Evolutionary conservation across 2,329 filamentous ascomycete genomes (phyloP).

Genomic region (Nemania sp.): DNA sequence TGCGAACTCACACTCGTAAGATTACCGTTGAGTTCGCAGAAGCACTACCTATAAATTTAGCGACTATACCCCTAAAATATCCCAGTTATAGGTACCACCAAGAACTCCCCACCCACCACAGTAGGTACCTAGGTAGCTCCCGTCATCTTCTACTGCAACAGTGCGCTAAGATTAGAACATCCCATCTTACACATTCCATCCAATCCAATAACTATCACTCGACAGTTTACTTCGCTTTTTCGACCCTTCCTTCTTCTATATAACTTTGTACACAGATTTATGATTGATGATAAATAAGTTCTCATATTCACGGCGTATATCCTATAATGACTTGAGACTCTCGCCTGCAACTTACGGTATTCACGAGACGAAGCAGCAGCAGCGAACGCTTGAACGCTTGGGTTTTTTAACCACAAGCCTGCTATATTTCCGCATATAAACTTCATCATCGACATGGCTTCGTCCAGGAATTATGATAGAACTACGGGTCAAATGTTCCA

Average conservation of each 20-base stretch:
- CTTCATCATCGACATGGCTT: constrained; percentile 4
- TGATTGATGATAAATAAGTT: too few relatives aligned
- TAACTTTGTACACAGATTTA: too few relatives aligned
- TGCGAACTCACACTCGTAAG: too few relatives aligned
- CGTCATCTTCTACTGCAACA: too few relatives aligned
- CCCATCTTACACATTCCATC: too few relatives aligned
- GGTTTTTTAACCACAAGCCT: neutral
- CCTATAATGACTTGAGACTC: neutral
- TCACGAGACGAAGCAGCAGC: neutral
- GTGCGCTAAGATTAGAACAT: too few relatives aligned
- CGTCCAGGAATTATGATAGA: constrained; percentile 8
- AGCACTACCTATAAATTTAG: constrained; percentile 12
- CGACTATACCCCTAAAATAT: neutral
- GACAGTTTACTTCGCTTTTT: too few relatives aligned
- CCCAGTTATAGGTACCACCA: neutral
- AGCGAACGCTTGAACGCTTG: neutral
- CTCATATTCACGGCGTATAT: neutral
- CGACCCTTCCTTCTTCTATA: too few relatives aligned
- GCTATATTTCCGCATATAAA: neutral
- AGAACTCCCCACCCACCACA: neutral
- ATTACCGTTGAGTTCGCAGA: too few relatives aligned
- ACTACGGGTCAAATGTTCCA: constrained; percentile 17
- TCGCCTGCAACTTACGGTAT: neutral
- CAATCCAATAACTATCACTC: too few relatives aligned
- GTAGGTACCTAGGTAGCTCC: neutral